phyloP scores from a whole-genome alignment of 208 protist species.

The Vickermania spadyakhi region DNA sequence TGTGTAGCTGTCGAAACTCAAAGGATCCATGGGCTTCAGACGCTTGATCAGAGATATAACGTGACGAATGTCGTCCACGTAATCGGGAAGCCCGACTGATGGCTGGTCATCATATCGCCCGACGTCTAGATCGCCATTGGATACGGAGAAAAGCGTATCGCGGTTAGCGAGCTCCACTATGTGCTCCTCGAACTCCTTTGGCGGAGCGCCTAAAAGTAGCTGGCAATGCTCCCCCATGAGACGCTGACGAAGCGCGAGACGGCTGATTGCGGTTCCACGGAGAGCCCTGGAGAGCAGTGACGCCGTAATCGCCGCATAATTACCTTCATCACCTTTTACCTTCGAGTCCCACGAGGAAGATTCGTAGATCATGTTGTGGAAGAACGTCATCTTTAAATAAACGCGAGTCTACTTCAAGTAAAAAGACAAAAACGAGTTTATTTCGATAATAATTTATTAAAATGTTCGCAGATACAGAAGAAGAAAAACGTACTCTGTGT shows the following conservation, averaged over 20 bases:
- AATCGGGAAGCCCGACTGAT: constrained; percentile 39
- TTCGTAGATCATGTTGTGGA: neutral
- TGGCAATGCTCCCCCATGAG: constrained; percentile 10
- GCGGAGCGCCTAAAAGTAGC: neutral
- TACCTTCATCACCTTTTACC: constrained; percentile 60
- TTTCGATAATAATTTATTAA: no score
- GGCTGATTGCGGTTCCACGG: constrained; percentile 50
- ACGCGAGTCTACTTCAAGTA: no score
- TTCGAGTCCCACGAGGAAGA: constrained; percentile 32
- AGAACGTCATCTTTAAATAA: neutral
- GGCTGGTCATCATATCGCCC: constrained; percentile 14
- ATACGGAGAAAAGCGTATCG: constrained; percentile 2
- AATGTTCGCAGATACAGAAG: no score
- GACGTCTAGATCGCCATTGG: constrained; percentile 9
- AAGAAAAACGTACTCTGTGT: no score
- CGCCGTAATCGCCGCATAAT: constrained; percentile 71
- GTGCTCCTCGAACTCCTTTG: constrained; percentile 3
- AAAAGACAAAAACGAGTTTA: no score
- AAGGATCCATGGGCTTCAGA: constrained; percentile 32
- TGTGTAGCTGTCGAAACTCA: constrained; percentile 55
- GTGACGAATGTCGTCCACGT: constrained; percentile 17
- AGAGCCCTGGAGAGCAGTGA: constrained; percentile 43
- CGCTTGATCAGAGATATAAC: constrained; percentile 32
- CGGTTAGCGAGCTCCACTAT: constrained; percentile 1
- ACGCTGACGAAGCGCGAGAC: constrained; percentile 15